These are phyloP conservation scores for Pseudogymnoascus sp. DNA, from an alignment of 2,329 filamentous ascomycete genomes.

Conservation along the genomic window DNA sequence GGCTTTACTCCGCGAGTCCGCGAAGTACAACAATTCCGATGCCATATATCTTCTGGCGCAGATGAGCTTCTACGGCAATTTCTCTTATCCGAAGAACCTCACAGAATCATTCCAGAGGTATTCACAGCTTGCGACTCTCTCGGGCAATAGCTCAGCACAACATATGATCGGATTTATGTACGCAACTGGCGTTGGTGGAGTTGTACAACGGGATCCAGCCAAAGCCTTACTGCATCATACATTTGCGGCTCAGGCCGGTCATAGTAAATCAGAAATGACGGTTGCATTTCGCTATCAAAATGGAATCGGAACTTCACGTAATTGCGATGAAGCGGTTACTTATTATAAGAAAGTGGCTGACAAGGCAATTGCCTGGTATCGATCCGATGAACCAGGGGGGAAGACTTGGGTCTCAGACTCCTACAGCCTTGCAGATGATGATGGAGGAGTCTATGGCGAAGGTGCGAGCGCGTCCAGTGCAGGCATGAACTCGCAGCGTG, in stretches of 20 bases:
- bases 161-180: constrained; percentile 96
- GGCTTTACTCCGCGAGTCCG: constrained; percentile 52
- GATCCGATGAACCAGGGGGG: constrained; percentile 85
- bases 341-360: constrained; percentile 94
- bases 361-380: constrained; percentile 82
- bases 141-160: constrained; percentile 87
- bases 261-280: constrained; percentile 88
- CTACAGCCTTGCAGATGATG: constrained; percentile 82
- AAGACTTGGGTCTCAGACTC: constrained; percentile 69
- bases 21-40: constrained; percentile 58
- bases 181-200: constrained; percentile 80
- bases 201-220: constrained; percentile 79
- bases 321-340: constrained; percentile 75
- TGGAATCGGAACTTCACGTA: constrained; percentile 78
- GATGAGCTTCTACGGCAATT: constrained; percentile 96
- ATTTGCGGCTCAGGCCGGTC: constrained; percentile 78
- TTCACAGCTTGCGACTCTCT: constrained; percentile 63
- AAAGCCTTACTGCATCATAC: constrained; percentile 91
- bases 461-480: constrained; percentile 87
- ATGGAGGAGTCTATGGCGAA: constrained; percentile 89
- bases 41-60: constrained; percentile 86
- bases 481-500: constrained; percentile 71
- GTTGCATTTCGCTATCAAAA: constrained; percentile 78
- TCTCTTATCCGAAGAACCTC: constrained; percentile 77
- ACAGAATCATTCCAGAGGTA: constrained; percentile 75